Percentiles rank a stretch among this genome's conserved stretches.
Evolutionary conservation across 2,329 filamentous ascomycete species (phyloP).

Genomic region (Eutypella sp.): DNA sequence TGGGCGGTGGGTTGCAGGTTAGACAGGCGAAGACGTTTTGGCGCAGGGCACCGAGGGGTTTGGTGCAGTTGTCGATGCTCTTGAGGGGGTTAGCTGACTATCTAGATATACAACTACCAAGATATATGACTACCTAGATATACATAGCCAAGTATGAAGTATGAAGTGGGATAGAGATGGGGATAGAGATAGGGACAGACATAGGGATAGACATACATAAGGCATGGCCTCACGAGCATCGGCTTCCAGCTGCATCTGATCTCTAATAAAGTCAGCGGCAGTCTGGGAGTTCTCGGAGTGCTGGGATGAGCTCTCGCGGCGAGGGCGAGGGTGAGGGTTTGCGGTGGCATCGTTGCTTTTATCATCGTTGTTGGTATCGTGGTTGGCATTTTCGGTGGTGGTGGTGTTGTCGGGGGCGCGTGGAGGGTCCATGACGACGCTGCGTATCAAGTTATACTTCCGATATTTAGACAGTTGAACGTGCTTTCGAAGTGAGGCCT

Average conservation of each 20-base stretch:
- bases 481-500: not conserved
- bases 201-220: slow-evolving; percentile 57
- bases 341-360: slow-evolving; percentile 7
- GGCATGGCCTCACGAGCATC: slow-evolving; percentile 93
- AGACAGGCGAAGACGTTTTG: slow-evolving; percentile 90
- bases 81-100: slow-evolving; percentile 31
- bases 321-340: slow-evolving; percentile 31
- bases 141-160: too few species aligned
- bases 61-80: slow-evolving; percentile 93
- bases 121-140: too few species aligned
- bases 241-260: slow-evolving; percentile 84
- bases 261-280: slow-evolving; percentile 76
- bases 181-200: slow-evolving; percentile 2
- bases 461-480: not conserved
- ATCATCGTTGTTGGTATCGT: slow-evolving; percentile 2
- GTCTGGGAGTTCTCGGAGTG: slow-evolving; percentile 60
- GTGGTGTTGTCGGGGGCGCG: slow-evolving; percentile 22
- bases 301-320: slow-evolving; percentile 57
- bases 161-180: slow-evolving; percentile 17
- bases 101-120: too few species aligned
- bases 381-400: slow-evolving; percentile 12
- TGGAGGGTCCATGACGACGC: slow-evolving; percentile 30
- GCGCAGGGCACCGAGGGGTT: slow-evolving; percentile 79
- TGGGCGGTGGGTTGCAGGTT: slow-evolving; percentile 82
- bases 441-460: too few species aligned